These are phyloP conservation scores for Leccinum variabile DNA, from an alignment of 1,284 basidiomycete genomes.

Conservation along the genomic window DNA sequence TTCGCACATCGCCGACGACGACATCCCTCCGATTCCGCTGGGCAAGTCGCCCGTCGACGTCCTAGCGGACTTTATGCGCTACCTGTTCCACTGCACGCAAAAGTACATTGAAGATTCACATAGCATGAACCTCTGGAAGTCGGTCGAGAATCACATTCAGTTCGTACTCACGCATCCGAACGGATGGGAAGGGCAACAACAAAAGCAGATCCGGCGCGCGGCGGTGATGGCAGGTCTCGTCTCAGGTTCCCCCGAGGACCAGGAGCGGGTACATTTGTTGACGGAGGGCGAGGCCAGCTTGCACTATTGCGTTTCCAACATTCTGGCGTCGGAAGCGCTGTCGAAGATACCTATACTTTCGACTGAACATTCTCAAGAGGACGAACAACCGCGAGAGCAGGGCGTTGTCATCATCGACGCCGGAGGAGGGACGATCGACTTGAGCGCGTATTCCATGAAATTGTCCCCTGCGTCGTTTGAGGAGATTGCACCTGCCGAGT, in stretches of 20 bases:
- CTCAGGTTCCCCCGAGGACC: conserved; percentile 29
- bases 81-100: conserved; percentile 46
- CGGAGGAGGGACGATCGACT: conserved; percentile 56
- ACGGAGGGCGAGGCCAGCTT: conserved; percentile 54
- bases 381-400: conserved; percentile 27
- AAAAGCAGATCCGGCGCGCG: conserved; percentile 41
- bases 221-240: conserved; percentile 38
- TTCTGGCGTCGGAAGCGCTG: conserved; percentile 36
- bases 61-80: conserved; percentile 53
- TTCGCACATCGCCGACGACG: conserved; percentile 26
- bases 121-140: conserved; percentile 42
- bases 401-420: conserved; percentile 57
- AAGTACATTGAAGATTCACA: conserved; percentile 52
- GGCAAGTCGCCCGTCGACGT: conserved; percentile 49
- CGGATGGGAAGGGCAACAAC: conserved; percentile 46
- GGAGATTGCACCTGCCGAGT: conserved; percentile 43
- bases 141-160: conserved; percentile 35
- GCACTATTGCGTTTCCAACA: conserved; percentile 45
- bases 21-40: conserved; percentile 46
- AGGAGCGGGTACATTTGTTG: conserved; percentile 42
- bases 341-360: conserved; percentile 31
- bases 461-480: conserved; percentile 37
- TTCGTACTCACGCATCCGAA: conserved; percentile 45
- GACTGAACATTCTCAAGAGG: conserved; percentile 15
- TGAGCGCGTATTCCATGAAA: conserved; percentile 47